phyloP scores from a whole-genome alignment of 345 rosid genomes.

The Citrus glauca region DNA sequence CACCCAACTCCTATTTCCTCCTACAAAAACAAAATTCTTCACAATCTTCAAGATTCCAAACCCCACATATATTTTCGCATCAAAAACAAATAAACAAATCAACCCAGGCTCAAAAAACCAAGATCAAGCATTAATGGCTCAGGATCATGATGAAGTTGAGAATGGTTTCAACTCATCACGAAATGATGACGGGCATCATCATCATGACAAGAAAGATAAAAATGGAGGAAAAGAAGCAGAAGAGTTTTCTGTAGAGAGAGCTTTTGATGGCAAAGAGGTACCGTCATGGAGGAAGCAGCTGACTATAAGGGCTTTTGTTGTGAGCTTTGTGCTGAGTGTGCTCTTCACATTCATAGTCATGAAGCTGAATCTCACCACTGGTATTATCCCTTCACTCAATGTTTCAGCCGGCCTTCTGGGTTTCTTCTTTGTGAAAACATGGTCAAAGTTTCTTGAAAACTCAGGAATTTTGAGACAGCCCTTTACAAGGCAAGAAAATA shows the following conservation, averaged over 20 bases:
- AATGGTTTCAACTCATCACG: background rate
- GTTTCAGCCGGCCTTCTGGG: slow-evolving; percentile 76
- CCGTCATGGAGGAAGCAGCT: slow-evolving; percentile 65
- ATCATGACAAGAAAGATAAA: background rate
- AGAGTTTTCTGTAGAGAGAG: slow-evolving; percentile 41
- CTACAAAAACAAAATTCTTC: background rate
- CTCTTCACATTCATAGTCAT: slow-evolving; percentile 65
- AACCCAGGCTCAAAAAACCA: background rate
- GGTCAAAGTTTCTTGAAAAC: slow-evolving; percentile 51
- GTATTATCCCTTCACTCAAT: slow-evolving; percentile 69
- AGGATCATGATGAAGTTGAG: slow-evolving; percentile 4
- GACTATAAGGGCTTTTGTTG: slow-evolving; percentile 59
- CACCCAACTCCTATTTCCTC: background rate
- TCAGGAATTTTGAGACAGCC: slow-evolving; percentile 45
- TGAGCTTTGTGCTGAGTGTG: slow-evolving; percentile 52
- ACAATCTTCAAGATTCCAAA: background rate
- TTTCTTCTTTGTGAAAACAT: slow-evolving; percentile 60
- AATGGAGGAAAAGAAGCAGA: slow-evolving; percentile 14
- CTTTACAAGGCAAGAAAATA: slow-evolving; percentile 75
- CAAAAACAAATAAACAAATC: background rate
- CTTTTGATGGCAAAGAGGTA: slow-evolving; percentile 43
- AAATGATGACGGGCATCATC: background rate
- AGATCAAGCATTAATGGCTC: background rate
- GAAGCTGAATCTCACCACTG: slow-evolving; percentile 71
- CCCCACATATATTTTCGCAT: background rate